phyloP scores from a whole-genome alignment of 495 filamentous ascomycete species.

The Xylaria sp. region DNA sequence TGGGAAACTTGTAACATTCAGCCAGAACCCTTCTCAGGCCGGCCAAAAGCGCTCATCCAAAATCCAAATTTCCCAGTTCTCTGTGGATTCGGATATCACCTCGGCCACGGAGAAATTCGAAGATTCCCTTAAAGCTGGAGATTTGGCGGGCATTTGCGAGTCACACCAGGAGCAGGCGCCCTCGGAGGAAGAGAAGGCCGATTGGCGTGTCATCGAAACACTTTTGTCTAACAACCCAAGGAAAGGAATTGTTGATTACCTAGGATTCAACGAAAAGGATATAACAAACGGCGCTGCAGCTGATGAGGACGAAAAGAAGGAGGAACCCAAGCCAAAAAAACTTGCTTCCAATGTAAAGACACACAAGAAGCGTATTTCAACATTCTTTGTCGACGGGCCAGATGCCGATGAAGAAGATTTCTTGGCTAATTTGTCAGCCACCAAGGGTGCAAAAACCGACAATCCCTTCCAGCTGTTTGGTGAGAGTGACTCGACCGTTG shows the following conservation, averaged over 20 bases:
- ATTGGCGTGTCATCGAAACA: constrained; percentile 95
- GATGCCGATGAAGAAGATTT: constrained; percentile 83
- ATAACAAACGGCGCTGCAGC: constrained; percentile 58
- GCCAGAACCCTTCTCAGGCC: constrained; percentile 59
- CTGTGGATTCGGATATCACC: constrained; percentile 85
- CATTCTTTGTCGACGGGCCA: constrained; percentile 78
- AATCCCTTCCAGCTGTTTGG: constrained; percentile 70
- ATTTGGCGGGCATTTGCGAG: constrained; percentile 81
- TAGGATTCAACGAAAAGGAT: constrained; percentile 76
- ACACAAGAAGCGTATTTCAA: constrained; percentile 71
- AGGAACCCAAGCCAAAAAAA: constrained; percentile 50
- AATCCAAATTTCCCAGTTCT: constrained; percentile 83
- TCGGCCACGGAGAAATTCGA: constrained; percentile 87
- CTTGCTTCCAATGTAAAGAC: constrained; percentile 44
- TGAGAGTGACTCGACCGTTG: constrained; percentile 78
- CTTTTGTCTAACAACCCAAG: constrained; percentile 81
- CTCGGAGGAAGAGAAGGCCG: constrained; percentile 88
- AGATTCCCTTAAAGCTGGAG: constrained; percentile 75
- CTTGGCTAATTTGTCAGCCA: constrained; percentile 71
- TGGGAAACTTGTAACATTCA: constrained; percentile 86
- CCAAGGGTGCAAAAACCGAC: constrained; percentile 60
- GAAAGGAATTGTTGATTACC: constrained; percentile 80
- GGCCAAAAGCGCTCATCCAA: constrained; percentile 72
- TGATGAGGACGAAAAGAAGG: constrained; percentile 43
- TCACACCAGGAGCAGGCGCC: constrained; percentile 73